A percentile compares a stretch with the other conserved stretches of the same genome.
Conservation (phyloP, 176 grass and related monocot species). For the Eleusine indica region DNA sequence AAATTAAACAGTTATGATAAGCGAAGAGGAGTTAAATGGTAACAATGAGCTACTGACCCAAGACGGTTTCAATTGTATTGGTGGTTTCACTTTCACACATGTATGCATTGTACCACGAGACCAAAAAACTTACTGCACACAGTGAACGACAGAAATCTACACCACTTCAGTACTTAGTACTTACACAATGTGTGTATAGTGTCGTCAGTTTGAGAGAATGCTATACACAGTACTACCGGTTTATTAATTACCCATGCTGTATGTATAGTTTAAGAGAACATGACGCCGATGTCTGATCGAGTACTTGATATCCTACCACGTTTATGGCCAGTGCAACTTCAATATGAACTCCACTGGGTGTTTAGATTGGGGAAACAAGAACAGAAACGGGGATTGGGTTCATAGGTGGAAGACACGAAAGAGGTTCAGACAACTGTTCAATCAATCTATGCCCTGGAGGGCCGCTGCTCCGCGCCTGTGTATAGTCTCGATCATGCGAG, state of each 20-base stretch:
- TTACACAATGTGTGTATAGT: background rate
- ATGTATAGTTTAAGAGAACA: background rate
- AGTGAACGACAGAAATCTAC: too few relatives aligned
- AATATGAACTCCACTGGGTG: background rate
- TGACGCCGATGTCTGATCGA: background rate
- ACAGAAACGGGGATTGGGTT: background rate
- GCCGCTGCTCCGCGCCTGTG: background rate
- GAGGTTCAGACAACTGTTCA: background rate
- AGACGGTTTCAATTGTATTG: background rate
- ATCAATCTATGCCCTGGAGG: background rate
- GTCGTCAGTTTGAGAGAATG: background rate
- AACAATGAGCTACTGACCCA: background rate
- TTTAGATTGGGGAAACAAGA: background rate
- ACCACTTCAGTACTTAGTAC: too few relatives aligned
- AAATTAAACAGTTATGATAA: background rate
- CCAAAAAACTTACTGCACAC: background rate
- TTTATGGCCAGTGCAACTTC: constrained; percentile 35
- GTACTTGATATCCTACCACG: background rate
- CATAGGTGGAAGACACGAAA: background rate
- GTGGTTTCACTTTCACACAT: background rate
- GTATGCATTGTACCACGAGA: background rate
- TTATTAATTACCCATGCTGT: constrained; percentile 9
- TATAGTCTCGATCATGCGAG: too few relatives aligned
- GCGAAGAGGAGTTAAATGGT: background rate
- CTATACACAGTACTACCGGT: background rate